Evolutionary conservation across 441 rosid species (phyloP), one percentile per base, ranked within the genome.

Genomic region (Corymbia citriodora): DNA sequence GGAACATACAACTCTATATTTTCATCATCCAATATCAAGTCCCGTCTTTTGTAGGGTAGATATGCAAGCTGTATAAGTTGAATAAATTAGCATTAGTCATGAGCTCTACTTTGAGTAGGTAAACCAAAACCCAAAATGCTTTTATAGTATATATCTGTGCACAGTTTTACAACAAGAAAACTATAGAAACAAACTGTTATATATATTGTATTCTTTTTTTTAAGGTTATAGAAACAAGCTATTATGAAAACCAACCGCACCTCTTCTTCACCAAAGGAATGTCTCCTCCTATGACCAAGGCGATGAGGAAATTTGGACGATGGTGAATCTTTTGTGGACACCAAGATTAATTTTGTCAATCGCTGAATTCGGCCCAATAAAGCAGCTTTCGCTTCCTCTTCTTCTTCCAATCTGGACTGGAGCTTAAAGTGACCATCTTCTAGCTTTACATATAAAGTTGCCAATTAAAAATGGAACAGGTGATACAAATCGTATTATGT

Each of bases 261-360:
- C 99, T 98, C 99, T 92, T 98, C 99, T 95, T 98, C 99, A 88
- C 99, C 99, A 93, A 98, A 98, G 90, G 99, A 97, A 93, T 98
- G 99, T 92, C 99, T 96, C 93, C 99, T 96, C 94, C 99, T 96
- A 70, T 94, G 97, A 94, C 96, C 95, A 83, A 93, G 88, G 87
- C 96, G 96, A 55, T 95, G 95, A 90, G 99, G 94, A 89, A 96
- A 65, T 91, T 96, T 95, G 49, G 99, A 91, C 72, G 98, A 87
- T 89, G 97, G 99, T 89, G 99, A 96, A 92, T 96, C 93, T 93
- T 98, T 98, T 65, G 97, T 90, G 87, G 99, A 98, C 88, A 98
- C 99, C 91, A 98, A 94, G 92, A 98, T 98, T 94, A 98, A 95
- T 92, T 98, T 98, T 36, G 99, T 98, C 93, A 98, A 91, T 91